Evolutionary conservation across 371 early-diverging fungal species (phyloP).

Genomic region (Mortierella sp.): DNA sequence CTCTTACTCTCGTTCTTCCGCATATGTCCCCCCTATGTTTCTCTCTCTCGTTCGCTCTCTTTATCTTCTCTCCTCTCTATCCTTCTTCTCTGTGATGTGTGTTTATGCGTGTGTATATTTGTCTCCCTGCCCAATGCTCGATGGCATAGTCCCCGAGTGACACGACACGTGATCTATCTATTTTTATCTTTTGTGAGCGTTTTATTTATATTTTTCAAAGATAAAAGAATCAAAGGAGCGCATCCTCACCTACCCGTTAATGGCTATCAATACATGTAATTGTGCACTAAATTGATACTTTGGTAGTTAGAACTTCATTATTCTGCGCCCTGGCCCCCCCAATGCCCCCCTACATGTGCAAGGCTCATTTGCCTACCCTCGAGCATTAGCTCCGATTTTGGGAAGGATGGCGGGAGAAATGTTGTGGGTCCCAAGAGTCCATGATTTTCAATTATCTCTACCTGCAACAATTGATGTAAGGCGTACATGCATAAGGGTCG

Average conservation of each 20-base stretch:
- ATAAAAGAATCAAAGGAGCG: not conserved
- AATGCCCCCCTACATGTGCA: not conserved
- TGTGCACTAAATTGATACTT: not conserved
- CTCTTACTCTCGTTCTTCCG: not conserved
- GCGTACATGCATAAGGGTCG: not conserved
- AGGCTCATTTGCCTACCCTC: not conserved
- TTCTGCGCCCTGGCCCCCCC: not conserved
- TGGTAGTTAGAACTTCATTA: not conserved
- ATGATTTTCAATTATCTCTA: not conserved
- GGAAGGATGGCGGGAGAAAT: not conserved
- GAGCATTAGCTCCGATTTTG: not conserved
- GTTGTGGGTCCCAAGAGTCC: not conserved
- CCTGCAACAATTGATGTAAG: not conserved
- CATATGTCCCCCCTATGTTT: not conserved
- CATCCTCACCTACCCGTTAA: not conserved
- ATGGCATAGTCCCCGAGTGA: not conserved
- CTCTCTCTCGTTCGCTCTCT: not conserved
- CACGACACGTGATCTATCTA: not conserved
- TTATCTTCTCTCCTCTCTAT: not conserved
- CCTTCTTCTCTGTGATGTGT: not conserved
- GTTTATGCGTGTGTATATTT: not conserved
- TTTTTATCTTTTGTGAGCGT: constrained; percentile 1
- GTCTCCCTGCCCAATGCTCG: not conserved
- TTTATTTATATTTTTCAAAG: not conserved
- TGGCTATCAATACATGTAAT: not conserved